Conservation (phyloP, 768 basidiomycete species). For the Lepiota venenata region DNA sequence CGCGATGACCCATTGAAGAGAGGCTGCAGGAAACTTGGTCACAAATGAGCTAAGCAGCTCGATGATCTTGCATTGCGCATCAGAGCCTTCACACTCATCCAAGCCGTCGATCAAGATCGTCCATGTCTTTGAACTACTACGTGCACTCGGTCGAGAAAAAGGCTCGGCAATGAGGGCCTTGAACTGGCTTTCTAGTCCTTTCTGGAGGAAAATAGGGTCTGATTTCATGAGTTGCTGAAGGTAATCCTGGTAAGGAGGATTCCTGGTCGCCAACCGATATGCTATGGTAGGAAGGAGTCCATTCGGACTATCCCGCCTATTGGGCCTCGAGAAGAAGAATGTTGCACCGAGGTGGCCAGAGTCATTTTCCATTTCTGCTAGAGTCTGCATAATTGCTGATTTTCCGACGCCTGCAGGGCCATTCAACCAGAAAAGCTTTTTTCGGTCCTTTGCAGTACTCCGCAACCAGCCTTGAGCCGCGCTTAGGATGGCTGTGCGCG, state of each 20-base stretch:
- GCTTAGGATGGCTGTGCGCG: not conserved
- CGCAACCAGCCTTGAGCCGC: not conserved
- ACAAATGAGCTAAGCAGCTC: no score
- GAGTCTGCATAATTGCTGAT: not conserved
- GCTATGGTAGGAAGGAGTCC: not conserved
- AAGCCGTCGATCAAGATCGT: conserved; percentile 4
- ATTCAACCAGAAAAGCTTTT: not conserved
- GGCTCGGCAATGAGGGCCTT: not conserved
- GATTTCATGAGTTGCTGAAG: not conserved
- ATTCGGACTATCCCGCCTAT: not conserved
- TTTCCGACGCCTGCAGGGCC: conserved; percentile 5
- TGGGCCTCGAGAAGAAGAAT: not conserved
- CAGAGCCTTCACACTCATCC: conserved; percentile 1
- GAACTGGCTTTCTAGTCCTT: not conserved
- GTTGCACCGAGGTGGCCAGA: not conserved
- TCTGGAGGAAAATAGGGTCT: not conserved
- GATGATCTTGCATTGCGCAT: no score
- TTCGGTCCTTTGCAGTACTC: no score
- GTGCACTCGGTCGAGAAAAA: not conserved
- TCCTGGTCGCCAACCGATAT: not conserved
- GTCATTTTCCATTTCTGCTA: not conserved
- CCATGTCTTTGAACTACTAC: not conserved
- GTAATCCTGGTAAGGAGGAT: not conserved
- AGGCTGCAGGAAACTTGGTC: no score
- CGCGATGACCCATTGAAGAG: no score